Evolutionary conservation across 2,329 filamentous ascomycete species (phyloP).

Genomic region (Conoideocrella luteorostrata): DNA sequence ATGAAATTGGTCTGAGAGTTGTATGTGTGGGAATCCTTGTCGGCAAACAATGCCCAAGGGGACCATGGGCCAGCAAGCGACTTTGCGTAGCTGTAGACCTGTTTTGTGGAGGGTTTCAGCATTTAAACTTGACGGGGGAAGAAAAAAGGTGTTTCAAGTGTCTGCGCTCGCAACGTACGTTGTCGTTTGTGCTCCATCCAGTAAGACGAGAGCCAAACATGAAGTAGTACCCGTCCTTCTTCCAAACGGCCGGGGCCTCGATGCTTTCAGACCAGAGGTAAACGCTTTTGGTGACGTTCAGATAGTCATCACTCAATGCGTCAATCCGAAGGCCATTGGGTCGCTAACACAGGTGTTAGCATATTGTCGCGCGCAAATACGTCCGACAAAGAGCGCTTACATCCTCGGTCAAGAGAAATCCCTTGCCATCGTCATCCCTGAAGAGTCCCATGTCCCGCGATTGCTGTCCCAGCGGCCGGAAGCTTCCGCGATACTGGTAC

Average conservation of each 20-base stretch:
- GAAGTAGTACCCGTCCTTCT: conserved; percentile 54
- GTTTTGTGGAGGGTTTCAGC: too few relatives aligned
- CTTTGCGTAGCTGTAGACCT: conserved; percentile 50
- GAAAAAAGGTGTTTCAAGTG: too few relatives aligned
- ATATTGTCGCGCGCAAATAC: conserved; percentile 16
- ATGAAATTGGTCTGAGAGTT: conserved; percentile 55
- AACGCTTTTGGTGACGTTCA: conserved; percentile 37
- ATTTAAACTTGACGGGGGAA: too few relatives aligned
- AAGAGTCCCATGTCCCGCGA: conserved; percentile 55
- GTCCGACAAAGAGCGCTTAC: conserved; percentile 47
- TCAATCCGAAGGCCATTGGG: neutral
- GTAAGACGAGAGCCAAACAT: conserved; percentile 56
- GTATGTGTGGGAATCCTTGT: conserved; percentile 50
- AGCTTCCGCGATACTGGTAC: conserved; percentile 38
- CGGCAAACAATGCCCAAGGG: conserved; percentile 52
- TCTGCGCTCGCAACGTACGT: too few relatives aligned
- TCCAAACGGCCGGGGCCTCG: conserved; percentile 58
- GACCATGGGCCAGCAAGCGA: conserved; percentile 56
- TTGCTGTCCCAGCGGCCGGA: conserved; percentile 25
- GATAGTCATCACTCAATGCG: neutral
- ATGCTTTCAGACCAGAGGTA: conserved; percentile 49
- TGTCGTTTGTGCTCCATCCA: conserved; percentile 58
- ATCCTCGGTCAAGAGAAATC: conserved; percentile 57
- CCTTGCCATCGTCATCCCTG: conserved; percentile 55
- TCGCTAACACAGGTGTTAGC: conserved; percentile 44